These are phyloP conservation scores for Eutrema salsugineum DNA, from an alignment of 441 rosid species.

Conservation along the genomic window DNA sequence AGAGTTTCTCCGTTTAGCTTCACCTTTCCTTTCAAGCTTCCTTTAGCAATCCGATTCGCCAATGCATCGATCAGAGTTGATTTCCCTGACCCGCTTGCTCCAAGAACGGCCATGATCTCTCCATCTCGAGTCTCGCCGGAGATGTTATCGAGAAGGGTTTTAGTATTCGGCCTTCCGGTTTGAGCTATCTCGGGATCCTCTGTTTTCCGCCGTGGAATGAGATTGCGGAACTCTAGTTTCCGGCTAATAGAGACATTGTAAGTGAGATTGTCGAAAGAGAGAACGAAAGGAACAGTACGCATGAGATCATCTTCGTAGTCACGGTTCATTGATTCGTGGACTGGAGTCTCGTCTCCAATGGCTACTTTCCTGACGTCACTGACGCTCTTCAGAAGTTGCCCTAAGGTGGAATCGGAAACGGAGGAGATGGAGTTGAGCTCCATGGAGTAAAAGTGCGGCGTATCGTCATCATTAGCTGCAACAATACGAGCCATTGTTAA, in stretches of 20 bases:
- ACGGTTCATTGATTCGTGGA: constrained; percentile 38
- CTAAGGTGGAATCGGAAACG: constrained; percentile 42
- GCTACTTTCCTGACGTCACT: constrained; percentile 62
- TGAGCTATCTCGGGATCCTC: constrained; percentile 36
- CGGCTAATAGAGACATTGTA: constrained; percentile 62
- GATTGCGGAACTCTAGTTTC: constrained; percentile 34
- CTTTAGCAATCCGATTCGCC: constrained; percentile 57
- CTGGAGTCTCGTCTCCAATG: constrained; percentile 77
- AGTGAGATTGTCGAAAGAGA: constrained; percentile 65
- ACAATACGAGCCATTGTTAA: constrained; percentile 52
- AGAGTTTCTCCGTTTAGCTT: constrained; percentile 63
- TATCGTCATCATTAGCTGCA: constrained; percentile 38
- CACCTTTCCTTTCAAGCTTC: constrained; percentile 54
- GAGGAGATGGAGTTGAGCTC: constrained; percentile 36
- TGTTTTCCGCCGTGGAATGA: constrained; percentile 22
- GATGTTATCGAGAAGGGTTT: constrained; percentile 74
- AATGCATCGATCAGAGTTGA: constrained; percentile 81
- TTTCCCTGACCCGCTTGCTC: constrained; percentile 92
- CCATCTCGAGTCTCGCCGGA: constrained; percentile 87
- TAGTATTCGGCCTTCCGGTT: constrained; percentile 39
- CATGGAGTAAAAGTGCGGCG: constrained; percentile 35
- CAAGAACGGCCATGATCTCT: constrained; percentile 79
- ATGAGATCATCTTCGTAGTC: constrained; percentile 25
- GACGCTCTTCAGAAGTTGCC: constrained; percentile 69
- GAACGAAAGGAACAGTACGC: constrained; percentile 60